Conservation (phyloP, 2,329 filamentous ascomycete genomes). For the Xylariaceae sp. region DNA sequence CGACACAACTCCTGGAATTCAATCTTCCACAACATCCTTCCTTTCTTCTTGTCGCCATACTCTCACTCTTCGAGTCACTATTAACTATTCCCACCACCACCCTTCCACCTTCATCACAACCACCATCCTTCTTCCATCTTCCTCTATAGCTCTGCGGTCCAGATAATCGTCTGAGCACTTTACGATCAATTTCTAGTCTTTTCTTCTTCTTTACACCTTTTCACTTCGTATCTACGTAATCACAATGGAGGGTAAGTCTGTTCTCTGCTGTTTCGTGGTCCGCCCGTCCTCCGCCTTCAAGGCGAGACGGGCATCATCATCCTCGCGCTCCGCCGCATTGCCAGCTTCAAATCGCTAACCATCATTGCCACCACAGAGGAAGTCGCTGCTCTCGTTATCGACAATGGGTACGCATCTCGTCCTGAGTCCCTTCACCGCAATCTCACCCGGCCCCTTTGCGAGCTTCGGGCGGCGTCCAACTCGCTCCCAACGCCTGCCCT, state of each 20-base stretch:
- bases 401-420: conserved; percentile 93
- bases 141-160: conserved; percentile 30
- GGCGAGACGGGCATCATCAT: conserved; percentile 7
- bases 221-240: conserved; percentile 39
- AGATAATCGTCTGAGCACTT: conserved; percentile 34
- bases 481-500: neutral
- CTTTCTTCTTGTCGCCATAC: conserved; percentile 30
- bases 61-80: conserved; percentile 18
- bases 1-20: conserved; percentile 21
- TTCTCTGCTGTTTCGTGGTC: conserved; percentile 19
- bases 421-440: conserved; percentile 34
- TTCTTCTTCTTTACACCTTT: conserved; percentile 20
- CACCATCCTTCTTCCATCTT: conserved; percentile 1
- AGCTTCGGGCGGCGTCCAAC: conserved; percentile 11
- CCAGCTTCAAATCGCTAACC: conserved; percentile 37
- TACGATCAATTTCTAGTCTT: conserved; percentile 24
- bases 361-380: conserved; percentile 66
- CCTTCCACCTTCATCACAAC: neutral
- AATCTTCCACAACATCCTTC: conserved; percentile 29
- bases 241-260: conserved; percentile 60
- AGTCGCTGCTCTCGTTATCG: conserved; percentile 99
- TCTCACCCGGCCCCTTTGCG: conserved; percentile 18
- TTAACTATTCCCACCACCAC: conserved; percentile 6
- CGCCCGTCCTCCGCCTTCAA: conserved; percentile 7
- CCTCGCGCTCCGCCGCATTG: conserved; percentile 9